phyloP scores from a whole-genome alignment of 208 protist genomes.

The Acanthamoeba sp. region DNA sequence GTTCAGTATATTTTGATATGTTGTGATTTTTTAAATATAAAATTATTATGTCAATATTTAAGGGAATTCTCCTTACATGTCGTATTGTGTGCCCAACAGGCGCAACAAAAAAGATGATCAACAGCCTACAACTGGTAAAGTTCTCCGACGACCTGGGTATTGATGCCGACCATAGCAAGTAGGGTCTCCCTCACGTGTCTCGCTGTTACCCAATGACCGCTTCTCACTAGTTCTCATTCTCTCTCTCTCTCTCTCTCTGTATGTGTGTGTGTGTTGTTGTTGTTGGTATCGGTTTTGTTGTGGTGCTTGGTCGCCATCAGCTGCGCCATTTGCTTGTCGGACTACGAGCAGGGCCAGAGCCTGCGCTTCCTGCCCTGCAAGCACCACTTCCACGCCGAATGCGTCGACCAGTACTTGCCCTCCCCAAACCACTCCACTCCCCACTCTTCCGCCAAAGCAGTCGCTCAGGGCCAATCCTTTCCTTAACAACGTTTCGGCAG shows the following conservation, averaged over 20 bases:
- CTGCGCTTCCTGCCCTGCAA: conserved; percentile 80
- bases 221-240: background rate
- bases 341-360: conserved; percentile 77
- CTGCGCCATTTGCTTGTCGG: conserved; percentile 81
- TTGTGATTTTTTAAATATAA: no score
- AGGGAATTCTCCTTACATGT: no score
- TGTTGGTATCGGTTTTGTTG: no score
- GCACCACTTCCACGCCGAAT: conserved; percentile 81
- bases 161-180: conserved; percentile 53
- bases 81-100: background rate
- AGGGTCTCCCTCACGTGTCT: background rate
- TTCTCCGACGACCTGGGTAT: conserved; percentile 23
- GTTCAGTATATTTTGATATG: no score
- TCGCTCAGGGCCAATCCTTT: no score
- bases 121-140: background rate
- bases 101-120: background rate
- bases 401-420: conserved; percentile 59
- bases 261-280: background rate
- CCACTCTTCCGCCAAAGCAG: background rate
- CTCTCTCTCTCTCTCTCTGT: background rate
- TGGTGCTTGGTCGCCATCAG: conserved; percentile 38
- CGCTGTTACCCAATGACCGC: background rate
- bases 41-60: no score
- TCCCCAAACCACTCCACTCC: background rate
- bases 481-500: background rate